Evolutionary conservation across 495 filamentous ascomycete genomes (phyloP), one percentile per base, ranked within the genome.

Genomic region (Xylaria venustula): DNA sequence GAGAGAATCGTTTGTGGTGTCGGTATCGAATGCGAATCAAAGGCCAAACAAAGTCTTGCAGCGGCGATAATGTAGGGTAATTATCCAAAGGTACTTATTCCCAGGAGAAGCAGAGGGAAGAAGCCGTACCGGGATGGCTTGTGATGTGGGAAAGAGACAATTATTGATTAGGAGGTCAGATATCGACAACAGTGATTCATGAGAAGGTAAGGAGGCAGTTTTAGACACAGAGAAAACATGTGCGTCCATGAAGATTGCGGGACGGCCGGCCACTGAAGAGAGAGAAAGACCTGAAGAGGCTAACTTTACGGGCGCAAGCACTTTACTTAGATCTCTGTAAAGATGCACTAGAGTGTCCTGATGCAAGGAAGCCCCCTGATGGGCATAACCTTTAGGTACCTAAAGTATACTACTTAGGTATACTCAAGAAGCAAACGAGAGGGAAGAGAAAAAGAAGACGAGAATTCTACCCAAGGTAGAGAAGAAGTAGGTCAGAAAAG

Each of bases 101-200:
- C 50, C 12, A 26, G 14, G 0, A 5, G 19, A 2, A 23, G 40
- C 1, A 20, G n/a, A 34, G 19, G 15, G 30, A 11, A 4, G 30
- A 34, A 11, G 30, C 30, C 30, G 4, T 34, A 11, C 4, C 30
- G 30, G 30, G 30, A 34, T 34, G 30, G 5, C 30, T 4, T 5
- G 30, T 34, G 30, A 34, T 34, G 30, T n/a, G n/a, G n/a, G 30
- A 34, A 34, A 34, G 30, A 34, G 30, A 34, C 11, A 34, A 54
- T 42, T 54, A 30, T 26, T 42, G 51, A 54, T 54, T 54, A 54
- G 30, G 51, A 11, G 19, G 42, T 26, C 26, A 26, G 8, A 54
- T 41, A 34, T 11, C 30, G 30, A 54, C 28, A 14, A 19, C 51
- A 36, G 22, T 12, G 23, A 42, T 4, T 26, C 7, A 28, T 42